These are phyloP conservation scores for Aphelidium insulamus DNA, from an alignment of 371 early-diverging fungal genomes.

Conservation along the genomic window DNA sequence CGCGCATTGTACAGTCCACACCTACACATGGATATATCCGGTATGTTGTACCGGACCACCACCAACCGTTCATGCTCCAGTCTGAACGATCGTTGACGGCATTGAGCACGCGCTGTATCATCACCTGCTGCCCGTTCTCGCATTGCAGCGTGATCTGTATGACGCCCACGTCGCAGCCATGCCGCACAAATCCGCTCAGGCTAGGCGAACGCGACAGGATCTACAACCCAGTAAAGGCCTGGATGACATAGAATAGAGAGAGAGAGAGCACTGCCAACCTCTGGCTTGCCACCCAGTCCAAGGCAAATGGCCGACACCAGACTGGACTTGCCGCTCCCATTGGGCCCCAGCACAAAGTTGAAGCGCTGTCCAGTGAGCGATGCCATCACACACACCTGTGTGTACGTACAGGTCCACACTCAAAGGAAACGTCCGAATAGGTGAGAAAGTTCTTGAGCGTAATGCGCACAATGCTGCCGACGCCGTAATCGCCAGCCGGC, in stretches of 20 bases:
- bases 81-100: constrained; percentile 33
- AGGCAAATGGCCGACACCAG: constrained; percentile 94
- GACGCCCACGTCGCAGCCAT: constrained; percentile 49
- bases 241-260: no score
- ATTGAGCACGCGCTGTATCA: constrained; percentile 42
- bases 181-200: constrained; percentile 82
- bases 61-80: constrained; percentile 64
- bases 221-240: no score
- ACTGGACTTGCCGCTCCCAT: constrained; percentile 97
- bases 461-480: constrained; percentile 62
- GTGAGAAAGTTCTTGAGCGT: constrained; percentile 71
- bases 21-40: constrained; percentile 20
- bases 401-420: constrained; percentile 62
- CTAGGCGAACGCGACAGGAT: no score
- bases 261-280: no score
- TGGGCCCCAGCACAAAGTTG: constrained; percentile 94
- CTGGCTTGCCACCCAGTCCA: constrained; percentile 81
- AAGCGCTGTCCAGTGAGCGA: constrained; percentile 77
- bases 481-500: no score
- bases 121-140: constrained; percentile 14
- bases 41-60: not conserved
- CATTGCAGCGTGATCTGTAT: constrained; percentile 46
- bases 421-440: constrained; percentile 62
- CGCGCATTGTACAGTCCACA: constrained; percentile 23
- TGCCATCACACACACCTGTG: no score